phyloP scores from a whole-genome alignment of 108 stramenopile species.

The Nitzschia sp. region DNA sequence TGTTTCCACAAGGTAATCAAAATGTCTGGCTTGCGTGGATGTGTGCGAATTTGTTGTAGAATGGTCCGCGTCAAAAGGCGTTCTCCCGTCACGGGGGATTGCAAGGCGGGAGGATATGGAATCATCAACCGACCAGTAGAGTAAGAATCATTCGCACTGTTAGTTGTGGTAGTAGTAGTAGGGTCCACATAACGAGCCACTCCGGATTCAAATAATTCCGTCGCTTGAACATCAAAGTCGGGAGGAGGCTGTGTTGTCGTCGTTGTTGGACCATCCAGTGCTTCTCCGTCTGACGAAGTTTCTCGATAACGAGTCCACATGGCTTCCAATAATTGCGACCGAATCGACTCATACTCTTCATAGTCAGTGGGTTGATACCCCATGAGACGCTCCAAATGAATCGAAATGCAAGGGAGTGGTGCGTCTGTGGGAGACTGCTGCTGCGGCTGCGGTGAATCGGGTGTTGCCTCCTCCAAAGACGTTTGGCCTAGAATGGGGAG shows the following conservation, averaged over 20 bases:
- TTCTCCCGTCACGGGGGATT: background rate
- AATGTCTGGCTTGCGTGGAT: conserved; percentile 1
- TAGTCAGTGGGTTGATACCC: conserved; percentile 33
- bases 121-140: background rate
- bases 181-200: conserved; percentile 27
- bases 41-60: background rate
- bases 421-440: background rate
- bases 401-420: conserved; percentile 24
- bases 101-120: conserved; percentile 14
- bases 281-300: background rate
- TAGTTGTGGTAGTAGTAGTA: background rate
- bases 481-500: background rate
- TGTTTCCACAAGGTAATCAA: conserved; percentile 31
- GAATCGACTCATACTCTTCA: conserved; percentile 23
- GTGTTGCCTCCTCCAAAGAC: background rate
- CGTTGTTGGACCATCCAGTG: too few species aligned
- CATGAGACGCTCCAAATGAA: conserved; percentile 32
- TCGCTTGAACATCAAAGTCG: conserved; percentile 42
- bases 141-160: background rate
- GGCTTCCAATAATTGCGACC: conserved; percentile 24
- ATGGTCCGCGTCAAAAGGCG: background rate
- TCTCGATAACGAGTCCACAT: conserved; percentile 37
- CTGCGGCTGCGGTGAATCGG: background rate
- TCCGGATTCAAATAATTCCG: conserved; percentile 31
- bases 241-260: conserved; percentile 14